Conservation (phyloP, 148 eudicot species). For the Vaccinium vitisidaea region DNA sequence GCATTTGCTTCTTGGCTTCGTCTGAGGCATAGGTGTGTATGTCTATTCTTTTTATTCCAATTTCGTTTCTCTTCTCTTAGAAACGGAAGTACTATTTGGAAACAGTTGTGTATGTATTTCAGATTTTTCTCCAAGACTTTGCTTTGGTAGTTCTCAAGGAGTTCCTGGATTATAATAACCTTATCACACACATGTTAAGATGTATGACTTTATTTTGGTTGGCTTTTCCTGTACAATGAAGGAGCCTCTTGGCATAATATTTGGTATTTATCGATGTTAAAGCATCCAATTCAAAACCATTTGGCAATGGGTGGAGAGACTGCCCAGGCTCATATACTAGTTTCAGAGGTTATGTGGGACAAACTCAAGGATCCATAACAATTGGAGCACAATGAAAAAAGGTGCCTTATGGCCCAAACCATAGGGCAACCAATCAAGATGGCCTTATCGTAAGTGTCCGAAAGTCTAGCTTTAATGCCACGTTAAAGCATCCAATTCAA, state of each 20-base stretch:
- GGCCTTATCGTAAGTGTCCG: too few species aligned
- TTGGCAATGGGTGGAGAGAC: too few species aligned
- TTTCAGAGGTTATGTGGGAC: too few species aligned
- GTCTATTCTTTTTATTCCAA: constrained; percentile 8
- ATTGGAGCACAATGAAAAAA: too few species aligned
- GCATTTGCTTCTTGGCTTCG: constrained; percentile 99
- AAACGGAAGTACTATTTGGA: background rate
- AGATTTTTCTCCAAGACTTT: background rate
- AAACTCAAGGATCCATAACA: too few species aligned
- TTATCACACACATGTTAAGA: background rate
- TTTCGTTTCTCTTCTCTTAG: background rate
- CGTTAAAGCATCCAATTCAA: too few species aligned
- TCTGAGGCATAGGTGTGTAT: constrained; percentile 73
- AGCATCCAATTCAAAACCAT: too few species aligned
- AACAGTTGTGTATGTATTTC: background rate
- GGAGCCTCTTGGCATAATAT: background rate
- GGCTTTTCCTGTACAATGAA: constrained; percentile 4
- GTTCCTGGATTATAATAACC: constrained; percentile 6
- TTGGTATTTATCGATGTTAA: background rate
- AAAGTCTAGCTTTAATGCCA: too few species aligned
- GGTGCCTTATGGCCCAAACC: too few species aligned
- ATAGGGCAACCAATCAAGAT: too few species aligned
- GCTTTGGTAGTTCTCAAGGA: constrained; percentile 10
- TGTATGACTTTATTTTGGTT: background rate
- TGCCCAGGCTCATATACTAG: too few species aligned